A percentile compares a stretch with the other conserved stretches of the same genome.
These are phyloP conservation scores for Mycosphaerella sp. DNA, from an alignment of 2,329 filamentous ascomycete species.

Conservation along the genomic window DNA sequence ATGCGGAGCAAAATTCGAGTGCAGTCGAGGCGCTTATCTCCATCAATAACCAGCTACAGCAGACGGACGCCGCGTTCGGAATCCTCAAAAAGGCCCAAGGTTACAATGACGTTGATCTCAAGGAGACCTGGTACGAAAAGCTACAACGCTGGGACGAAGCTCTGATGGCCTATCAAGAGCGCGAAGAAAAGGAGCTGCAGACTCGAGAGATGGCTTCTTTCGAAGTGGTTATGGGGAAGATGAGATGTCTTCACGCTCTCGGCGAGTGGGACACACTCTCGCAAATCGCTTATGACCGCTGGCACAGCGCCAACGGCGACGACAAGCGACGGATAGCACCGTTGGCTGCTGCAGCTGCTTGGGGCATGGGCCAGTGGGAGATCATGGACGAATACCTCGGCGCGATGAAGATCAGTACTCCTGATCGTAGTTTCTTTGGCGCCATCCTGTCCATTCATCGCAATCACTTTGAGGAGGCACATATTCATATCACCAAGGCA, in stretches of 20 bases:
- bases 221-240: conserved; percentile 98
- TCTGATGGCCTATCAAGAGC: conserved; percentile 80
- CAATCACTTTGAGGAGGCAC: conserved; percentile 88
- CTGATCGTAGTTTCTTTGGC: conserved; percentile 94
- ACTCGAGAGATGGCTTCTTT: conserved; percentile 53
- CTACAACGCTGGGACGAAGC: conserved; percentile 98
- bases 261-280: conserved; percentile 97
- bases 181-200: conserved; percentile 61
- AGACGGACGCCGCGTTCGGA: conserved; percentile 97
- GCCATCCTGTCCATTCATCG: conserved; percentile 92
- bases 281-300: conserved; percentile 82
- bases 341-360: conserved; percentile 88
- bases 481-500: conserved; percentile 83
- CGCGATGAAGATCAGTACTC: conserved; percentile 89
- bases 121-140: conserved; percentile 99
- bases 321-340: conserved; percentile 87
- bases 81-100: conserved; percentile 93
- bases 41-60: conserved; percentile 98
- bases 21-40: conserved; percentile 96
- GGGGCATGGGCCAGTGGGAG: conserved; percentile 95
- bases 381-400: conserved; percentile 95
- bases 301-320: conserved; percentile 81
- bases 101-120: conserved; percentile 91
- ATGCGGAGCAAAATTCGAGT: conserved; percentile 92
- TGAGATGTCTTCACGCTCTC: conserved; percentile 94